Conservation (phyloP, 331 rosid genomes). For the Acacia pycnantha region DNA sequence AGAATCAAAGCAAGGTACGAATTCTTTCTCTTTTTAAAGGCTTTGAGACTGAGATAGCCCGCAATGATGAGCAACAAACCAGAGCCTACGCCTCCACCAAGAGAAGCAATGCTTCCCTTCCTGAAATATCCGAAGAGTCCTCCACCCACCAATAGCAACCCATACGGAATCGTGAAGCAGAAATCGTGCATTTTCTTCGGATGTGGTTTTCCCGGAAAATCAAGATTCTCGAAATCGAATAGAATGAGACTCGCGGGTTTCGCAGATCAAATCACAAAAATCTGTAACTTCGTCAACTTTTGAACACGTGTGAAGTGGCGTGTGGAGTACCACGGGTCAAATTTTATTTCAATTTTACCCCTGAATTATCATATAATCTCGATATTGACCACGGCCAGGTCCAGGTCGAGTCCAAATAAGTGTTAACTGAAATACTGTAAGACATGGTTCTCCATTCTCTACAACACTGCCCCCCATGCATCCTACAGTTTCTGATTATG, state of each 20-base stretch:
- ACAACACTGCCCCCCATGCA: background rate
- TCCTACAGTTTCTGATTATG: background rate
- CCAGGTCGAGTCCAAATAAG: no score
- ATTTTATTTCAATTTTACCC: background rate
- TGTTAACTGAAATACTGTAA: no score
- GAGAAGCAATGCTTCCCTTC: slow-evolving; percentile 81
- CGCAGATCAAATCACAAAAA: background rate
- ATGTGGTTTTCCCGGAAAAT: slow-evolving; percentile 36
- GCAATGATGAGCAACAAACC: slow-evolving; percentile 77
- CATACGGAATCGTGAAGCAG: slow-evolving; percentile 96
- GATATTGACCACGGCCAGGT: background rate
- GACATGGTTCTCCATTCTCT: no score
- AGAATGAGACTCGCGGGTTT: background rate
- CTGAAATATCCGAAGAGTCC: slow-evolving; percentile 66
- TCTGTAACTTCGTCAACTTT: background rate
- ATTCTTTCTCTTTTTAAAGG: slow-evolving; percentile 71
- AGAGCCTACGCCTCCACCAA: slow-evolving; percentile 70
- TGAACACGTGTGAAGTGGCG: background rate
- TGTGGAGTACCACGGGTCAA: background rate
- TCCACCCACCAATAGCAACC: slow-evolving; percentile 64
- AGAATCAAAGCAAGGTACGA: slow-evolving; percentile 62
- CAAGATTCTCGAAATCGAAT: slow-evolving; percentile 21
- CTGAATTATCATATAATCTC: background rate
- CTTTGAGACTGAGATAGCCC: slow-evolving; percentile 80
- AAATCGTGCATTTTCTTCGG: slow-evolving; percentile 79